Evolutionary conservation across 2,329 filamentous ascomycete species (phyloP), one percentile per base, ranked within the genome.

Genomic region (Annulohypoxylon truncatum): DNA sequence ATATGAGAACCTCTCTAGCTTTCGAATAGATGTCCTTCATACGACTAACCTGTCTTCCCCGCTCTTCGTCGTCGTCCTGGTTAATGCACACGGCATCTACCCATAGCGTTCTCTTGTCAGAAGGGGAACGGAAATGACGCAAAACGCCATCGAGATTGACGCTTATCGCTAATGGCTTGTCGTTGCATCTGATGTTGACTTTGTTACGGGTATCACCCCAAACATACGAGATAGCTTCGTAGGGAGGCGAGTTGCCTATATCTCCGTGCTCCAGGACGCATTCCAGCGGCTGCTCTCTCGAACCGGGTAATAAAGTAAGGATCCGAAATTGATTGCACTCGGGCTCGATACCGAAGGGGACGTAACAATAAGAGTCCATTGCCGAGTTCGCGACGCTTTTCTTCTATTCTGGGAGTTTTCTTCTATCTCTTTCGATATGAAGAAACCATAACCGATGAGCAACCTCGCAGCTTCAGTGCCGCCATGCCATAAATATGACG

Each of bases 1-100:
- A 73, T 44, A 69, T 69, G 9, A 70, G 52, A 8, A 73, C 70
- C 12, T 53, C 47, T 6, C 53, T 50, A 1, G 71, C 70, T 48
- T 60, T 64, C 4, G 51, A 56, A 48, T 71, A 73, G 40, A 73
- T 72, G 31, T 70, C 66, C 20, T 68, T 63, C 70, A 73, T 72
- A 4, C 69, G 42, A 42, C 47, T 4, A 10, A 73, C 70, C 26
- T 73, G 71, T 50, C 61, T 67, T 15, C 61, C 50, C 51, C 71
- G 70, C 26, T 73, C 71, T 5, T 42, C 38, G 1, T 64, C 61
- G 24, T 72, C 59, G 18, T 54, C 10, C 15, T 73, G 70, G 40
- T 72, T 71, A 18, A 73, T 72, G 15, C 71, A 73, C 10, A 72
- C 48, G 4, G 66, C 67, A 15, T 73, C 70, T 18, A 64, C 63